These are phyloP conservation scores for Gaeumannomyces sp. DNA, from an alignment of 2,329 filamentous ascomycete genomes.

Conservation along the genomic window DNA sequence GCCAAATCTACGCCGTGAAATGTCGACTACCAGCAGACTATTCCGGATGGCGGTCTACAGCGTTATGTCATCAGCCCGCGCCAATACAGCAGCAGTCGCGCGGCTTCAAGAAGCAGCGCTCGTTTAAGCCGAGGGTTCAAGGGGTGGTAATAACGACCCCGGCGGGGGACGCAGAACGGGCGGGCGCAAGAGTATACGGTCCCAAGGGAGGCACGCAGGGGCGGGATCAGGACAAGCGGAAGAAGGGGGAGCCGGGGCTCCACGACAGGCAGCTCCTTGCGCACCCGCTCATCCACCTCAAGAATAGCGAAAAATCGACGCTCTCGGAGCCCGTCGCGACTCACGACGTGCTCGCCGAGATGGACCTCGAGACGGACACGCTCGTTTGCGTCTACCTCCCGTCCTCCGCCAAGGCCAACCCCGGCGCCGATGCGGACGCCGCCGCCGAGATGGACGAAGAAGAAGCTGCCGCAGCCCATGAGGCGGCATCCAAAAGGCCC, in stretches of 20 bases:
- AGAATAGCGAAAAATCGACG: conserved; percentile 4
- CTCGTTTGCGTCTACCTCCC: conserved; percentile 38
- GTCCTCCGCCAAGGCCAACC: conserved; percentile 13
- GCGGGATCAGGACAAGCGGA: background rate
- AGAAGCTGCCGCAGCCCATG: conserved; percentile 1
- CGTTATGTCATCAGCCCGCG: background rate
- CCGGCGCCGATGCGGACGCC: background rate
- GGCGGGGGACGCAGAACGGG: background rate
- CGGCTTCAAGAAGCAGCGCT: background rate
- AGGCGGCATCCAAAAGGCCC: conserved; percentile 7
- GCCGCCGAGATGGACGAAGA: background rate
- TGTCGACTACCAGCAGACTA: background rate
- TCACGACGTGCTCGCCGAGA: conserved; percentile 32
- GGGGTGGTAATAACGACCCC: background rate
- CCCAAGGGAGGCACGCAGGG: background rate
- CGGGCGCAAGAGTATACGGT: background rate
- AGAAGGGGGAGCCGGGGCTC: background rate
- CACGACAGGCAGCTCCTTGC: background rate
- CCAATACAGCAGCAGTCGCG: background rate
- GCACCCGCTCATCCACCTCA: background rate
- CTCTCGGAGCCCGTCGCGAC: conserved; percentile 34
- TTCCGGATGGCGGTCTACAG: background rate
- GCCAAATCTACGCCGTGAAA: background rate
- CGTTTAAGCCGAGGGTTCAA: background rate
- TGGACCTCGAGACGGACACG: conserved; percentile 28